phyloP scores from a whole-genome alignment of 1,284 basidiomycete species.

The Coniferiporia sulphurascens region DNA sequence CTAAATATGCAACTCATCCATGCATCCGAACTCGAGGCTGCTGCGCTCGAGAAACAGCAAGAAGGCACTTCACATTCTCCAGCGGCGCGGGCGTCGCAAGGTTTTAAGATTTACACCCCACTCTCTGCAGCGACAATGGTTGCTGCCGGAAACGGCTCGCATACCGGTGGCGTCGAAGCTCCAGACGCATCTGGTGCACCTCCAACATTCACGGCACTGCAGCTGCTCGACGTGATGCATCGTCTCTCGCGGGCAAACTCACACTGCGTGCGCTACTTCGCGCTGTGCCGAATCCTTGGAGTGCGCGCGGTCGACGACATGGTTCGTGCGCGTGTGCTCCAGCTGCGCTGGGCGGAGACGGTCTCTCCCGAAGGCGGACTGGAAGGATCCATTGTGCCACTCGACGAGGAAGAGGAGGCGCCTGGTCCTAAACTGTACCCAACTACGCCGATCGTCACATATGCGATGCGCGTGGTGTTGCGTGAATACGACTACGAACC shows the following conservation, averaged over 20 bases:
- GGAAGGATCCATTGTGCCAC: constrained; percentile 29
- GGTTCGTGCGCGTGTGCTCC: constrained; percentile 68
- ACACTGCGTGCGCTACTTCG: not conserved
- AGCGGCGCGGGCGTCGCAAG: constrained; percentile 32
- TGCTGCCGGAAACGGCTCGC: not conserved
- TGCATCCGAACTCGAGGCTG: constrained; percentile 49
- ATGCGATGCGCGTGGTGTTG: constrained; percentile 74
- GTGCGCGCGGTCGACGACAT: constrained; percentile 76
- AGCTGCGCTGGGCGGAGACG: constrained; percentile 70
- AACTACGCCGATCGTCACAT: constrained; percentile 71
- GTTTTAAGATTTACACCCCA: constrained; percentile 63
- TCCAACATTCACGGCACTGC: constrained; percentile 62
- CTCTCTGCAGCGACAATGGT: constrained; percentile 31
- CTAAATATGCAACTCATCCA: constrained; percentile 74
- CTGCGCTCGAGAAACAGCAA: constrained; percentile 29
- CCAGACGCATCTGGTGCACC: constrained; percentile 23
- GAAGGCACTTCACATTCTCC: constrained; percentile 51
- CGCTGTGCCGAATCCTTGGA: constrained; percentile 69
- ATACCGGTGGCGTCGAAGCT: constrained; percentile 14
- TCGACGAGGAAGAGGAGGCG: constrained; percentile 45
- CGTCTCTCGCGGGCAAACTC: constrained; percentile 36
- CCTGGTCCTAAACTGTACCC: constrained; percentile 70
- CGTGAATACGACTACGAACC: constrained; percentile 58
- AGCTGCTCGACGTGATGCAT: constrained; percentile 71
- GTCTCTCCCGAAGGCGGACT: constrained; percentile 37